Evolutionary conservation across 768 basidiomycete genomes (phyloP).

Genomic region (Phylloporus sp.): DNA sequence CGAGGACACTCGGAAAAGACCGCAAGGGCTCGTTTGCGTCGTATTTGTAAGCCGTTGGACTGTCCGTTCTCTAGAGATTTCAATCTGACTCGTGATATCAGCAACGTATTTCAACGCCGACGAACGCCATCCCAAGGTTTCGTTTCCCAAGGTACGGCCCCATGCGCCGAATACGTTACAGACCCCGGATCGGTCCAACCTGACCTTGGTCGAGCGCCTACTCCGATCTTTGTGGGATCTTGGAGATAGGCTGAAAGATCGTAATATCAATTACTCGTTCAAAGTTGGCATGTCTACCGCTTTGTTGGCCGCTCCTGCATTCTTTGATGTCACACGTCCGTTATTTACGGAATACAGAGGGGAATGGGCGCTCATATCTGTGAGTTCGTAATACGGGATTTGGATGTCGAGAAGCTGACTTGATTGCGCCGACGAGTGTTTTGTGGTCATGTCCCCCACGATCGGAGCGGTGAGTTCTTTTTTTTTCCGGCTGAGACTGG

Average conservation of each 20-base stretch:
- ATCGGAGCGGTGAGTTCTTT: slow-evolving; percentile 66
- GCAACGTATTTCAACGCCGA: slow-evolving; percentile 52
- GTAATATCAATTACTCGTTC: slow-evolving; percentile 80
- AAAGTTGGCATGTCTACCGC: slow-evolving; percentile 84
- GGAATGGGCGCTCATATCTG: slow-evolving; percentile 95
- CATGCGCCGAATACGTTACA: slow-evolving; percentile 86
- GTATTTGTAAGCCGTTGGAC: slow-evolving; percentile 40
- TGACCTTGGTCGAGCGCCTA: slow-evolving; percentile 57
- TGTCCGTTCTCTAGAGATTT: background rate
- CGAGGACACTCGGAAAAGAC: slow-evolving; percentile 12
- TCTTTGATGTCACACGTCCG: slow-evolving; percentile 72
- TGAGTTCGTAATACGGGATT: slow-evolving; percentile 33
- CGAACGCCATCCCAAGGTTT: slow-evolving; percentile 45
- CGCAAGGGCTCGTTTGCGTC: slow-evolving; percentile 24
- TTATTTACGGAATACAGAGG: slow-evolving; percentile 79
- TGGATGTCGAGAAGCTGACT: slow-evolving; percentile 3
- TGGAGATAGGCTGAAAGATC: slow-evolving; percentile 57
- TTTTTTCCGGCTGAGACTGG: slow-evolving; percentile 4
- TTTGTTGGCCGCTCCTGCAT: slow-evolving; percentile 82
- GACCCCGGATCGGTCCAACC: slow-evolving; percentile 57
- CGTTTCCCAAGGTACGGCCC: slow-evolving; percentile 76
- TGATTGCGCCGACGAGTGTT: slow-evolving; percentile 48
- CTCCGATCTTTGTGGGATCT: slow-evolving; percentile 72
- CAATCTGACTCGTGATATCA: slow-evolving; percentile 19
- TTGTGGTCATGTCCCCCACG: slow-evolving; percentile 87